phyloP scores from a whole-genome alignment of 2,329 filamentous ascomycete species.

The Mariannaea sp. region DNA sequence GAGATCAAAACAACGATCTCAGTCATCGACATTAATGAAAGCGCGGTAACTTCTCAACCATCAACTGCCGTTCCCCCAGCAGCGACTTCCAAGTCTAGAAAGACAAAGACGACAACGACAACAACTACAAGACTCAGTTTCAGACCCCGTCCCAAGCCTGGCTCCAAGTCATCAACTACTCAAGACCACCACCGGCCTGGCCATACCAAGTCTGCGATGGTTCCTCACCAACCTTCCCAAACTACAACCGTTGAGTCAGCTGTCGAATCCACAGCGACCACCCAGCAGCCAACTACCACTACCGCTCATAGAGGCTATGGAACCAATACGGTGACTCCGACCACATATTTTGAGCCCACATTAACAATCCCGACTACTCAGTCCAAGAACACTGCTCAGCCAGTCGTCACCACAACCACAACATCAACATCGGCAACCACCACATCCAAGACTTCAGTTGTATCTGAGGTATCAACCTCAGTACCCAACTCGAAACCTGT shows the following conservation, averaged over 20 bases:
- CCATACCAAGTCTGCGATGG: not conserved
- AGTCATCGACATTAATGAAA: conserved; percentile 37
- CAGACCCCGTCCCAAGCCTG: not conserved
- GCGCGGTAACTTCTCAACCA: conserved; percentile 30
- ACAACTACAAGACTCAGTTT: no score
- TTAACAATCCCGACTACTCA: conserved; percentile 8
- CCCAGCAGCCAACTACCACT: not conserved
- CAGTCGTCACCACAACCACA: not conserved
- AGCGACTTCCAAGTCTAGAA: conserved; percentile 1
- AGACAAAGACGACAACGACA: conserved; percentile 2
- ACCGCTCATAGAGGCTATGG: not conserved
- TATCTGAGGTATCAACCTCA: not conserved
- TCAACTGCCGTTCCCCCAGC: conserved; percentile 37
- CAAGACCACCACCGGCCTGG: not conserved
- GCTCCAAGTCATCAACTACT: not conserved
- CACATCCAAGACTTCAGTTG: not conserved
- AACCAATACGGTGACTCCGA: not conserved
- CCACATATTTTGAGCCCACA: not conserved
- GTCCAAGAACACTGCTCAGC: not conserved
- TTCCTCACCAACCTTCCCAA: not conserved
- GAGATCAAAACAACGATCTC: conserved; percentile 40
- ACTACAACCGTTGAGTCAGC: not conserved
- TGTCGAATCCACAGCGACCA: conserved; percentile 1
- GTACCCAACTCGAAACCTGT: not conserved
- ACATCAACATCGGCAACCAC: no score